These are phyloP conservation scores for Graphiopsis chlorocephala DNA, from an alignment of 2,329 filamentous ascomycete genomes.

Conservation along the genomic window DNA sequence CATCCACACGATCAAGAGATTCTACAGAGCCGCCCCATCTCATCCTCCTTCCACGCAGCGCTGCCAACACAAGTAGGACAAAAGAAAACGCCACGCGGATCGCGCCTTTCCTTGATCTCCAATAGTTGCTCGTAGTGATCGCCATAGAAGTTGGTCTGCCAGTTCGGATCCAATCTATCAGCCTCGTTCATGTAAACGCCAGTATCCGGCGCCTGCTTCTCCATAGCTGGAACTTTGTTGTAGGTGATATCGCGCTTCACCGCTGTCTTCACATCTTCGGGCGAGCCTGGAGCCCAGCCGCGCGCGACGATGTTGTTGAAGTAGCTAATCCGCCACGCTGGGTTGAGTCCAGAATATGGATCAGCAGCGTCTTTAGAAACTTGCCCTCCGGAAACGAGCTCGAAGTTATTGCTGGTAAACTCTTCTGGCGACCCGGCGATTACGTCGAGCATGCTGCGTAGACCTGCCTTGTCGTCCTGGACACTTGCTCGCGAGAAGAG, in stretches of 20 bases:
- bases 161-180: slow-evolving; percentile 22
- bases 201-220: slow-evolving; percentile 31
- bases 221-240: slow-evolving; percentile 34
- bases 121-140: slow-evolving; percentile 18
- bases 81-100: slow-evolving; percentile 21
- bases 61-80: slow-evolving; percentile 25
- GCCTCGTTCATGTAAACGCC: slow-evolving; percentile 41
- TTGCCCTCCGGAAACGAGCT: slow-evolving; percentile 37
- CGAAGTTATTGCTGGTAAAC: slow-evolving; percentile 35
- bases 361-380: slow-evolving; percentile 41
- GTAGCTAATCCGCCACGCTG: slow-evolving; percentile 51
- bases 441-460: slow-evolving; percentile 13
- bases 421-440: slow-evolving; percentile 27
- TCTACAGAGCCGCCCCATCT: slow-evolving; percentile 16
- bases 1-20: background rate
- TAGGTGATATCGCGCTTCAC: slow-evolving; percentile 33
- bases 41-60: slow-evolving; percentile 17
- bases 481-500: slow-evolving; percentile 20
- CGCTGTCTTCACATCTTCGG: slow-evolving; percentile 19
- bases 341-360: slow-evolving; percentile 47
- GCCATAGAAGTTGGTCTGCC: slow-evolving; percentile 20
- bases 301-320: slow-evolving; percentile 33
- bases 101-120: slow-evolving; percentile 19
- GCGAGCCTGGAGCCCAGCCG: slow-evolving; percentile 23
- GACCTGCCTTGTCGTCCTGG: slow-evolving; percentile 22